Percentiles rank a stretch among this genome's conserved stretches.
Evolutionary conservation across 768 basidiomycete species (phyloP).

Genomic region (Cystobasidium tubakii): DNA sequence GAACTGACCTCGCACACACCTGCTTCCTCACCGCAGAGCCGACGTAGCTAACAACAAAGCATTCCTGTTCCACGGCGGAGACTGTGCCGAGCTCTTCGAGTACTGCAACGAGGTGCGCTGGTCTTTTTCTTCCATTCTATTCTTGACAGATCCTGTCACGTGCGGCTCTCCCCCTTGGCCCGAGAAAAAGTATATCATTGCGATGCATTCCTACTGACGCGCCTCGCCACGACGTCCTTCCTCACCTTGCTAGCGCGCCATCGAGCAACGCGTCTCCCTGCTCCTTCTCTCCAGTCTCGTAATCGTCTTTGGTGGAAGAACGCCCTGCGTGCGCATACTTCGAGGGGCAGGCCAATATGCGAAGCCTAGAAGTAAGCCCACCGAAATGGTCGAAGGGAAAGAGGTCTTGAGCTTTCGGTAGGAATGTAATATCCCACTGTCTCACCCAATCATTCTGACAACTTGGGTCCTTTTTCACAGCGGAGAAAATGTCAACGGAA

Average conservation of each 20-base stretch:
- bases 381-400: conserved; percentile 67
- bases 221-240: background rate
- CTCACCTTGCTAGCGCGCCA: conserved; percentile 65
- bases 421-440: conserved; percentile 38
- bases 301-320: conserved; percentile 75
- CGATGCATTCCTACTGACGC: background rate
- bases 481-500: conserved; percentile 91
- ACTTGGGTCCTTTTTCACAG: too few species aligned
- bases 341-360: conserved; percentile 96
- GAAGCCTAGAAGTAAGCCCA: conserved; percentile 74
- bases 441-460: too few species aligned
- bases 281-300: conserved; percentile 93
- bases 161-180: background rate
- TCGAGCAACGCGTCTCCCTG: conserved; percentile 77
- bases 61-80: conserved; percentile 92
- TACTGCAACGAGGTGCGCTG: conserved; percentile 29
- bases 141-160: background rate
- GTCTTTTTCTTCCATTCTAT: background rate
- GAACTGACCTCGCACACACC: too few species aligned
- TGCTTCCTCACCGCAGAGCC: conserved; percentile 34
- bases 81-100: conserved; percentile 56
- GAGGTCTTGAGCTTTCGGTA: conserved; percentile 83
- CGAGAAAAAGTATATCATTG: background rate
- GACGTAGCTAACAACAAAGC: conserved; percentile 78
- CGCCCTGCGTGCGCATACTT: conserved; percentile 69